Conservation (phyloP, 495 filamentous ascomycete genomes). For the Neurospora sp. region DNA sequence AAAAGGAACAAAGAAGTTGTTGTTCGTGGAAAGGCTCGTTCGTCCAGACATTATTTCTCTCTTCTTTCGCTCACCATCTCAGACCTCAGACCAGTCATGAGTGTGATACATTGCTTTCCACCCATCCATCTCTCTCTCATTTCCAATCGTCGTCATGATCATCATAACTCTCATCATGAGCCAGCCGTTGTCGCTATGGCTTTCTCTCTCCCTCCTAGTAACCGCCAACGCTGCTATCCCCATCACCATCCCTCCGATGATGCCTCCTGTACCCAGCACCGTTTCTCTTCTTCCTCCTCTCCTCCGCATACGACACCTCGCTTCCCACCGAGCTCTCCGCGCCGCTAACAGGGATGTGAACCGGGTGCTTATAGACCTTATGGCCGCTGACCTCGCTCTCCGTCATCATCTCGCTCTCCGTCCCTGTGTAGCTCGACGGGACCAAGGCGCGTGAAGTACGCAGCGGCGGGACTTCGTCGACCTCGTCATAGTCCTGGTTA, state of each 20-base stretch:
- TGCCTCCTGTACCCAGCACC: constrained; percentile 14
- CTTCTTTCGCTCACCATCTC: not conserved
- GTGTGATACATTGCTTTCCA: not conserved
- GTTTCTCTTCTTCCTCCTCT: constrained; percentile 24
- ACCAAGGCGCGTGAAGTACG: constrained; percentile 27
- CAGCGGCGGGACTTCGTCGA: constrained; percentile 17
- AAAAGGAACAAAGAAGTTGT: not conserved
- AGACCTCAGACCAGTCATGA: not conserved
- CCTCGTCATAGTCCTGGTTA: not conserved
- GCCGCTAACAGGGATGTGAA: constrained; percentile 53
- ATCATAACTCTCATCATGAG: not conserved
- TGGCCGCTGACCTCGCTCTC: constrained; percentile 55
- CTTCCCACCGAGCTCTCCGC: constrained; percentile 6
- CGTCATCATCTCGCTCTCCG: constrained; percentile 42
- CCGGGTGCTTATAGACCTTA: constrained; percentile 69
- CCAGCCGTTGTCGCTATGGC: not conserved
- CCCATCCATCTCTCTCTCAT: not conserved
- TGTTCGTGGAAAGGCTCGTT: not conserved
- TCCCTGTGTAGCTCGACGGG: constrained; percentile 18
- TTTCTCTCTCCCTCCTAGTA: not conserved
- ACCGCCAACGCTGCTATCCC: not conserved
- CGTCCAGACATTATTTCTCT: not conserved
- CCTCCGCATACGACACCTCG: constrained; percentile 23
- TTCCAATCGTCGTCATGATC: not conserved
- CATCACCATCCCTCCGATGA: constrained; percentile 1